Percentiles rank a stretch among this genome's conserved stretches.
These are phyloP conservation scores for Solanum gandarillasii DNA, from an alignment of 257 asterid genomes.

Conservation along the genomic window DNA sequence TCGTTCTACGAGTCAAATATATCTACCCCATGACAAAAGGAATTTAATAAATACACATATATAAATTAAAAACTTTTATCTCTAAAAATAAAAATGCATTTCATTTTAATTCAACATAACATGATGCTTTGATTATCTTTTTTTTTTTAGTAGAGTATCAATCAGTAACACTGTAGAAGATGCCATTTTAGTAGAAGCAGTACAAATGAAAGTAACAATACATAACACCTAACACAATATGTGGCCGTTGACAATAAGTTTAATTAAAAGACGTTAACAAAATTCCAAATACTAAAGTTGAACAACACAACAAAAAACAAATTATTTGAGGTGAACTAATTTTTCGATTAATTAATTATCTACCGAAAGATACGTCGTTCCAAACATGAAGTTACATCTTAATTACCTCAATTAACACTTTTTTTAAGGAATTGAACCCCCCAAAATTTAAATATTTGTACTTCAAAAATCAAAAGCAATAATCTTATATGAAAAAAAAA, in stretches of 20 bases:
- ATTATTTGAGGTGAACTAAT: background rate
- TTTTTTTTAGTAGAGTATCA: background rate
- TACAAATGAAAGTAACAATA: background rate
- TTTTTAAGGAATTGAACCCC: background rate
- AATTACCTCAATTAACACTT: background rate
- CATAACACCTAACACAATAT: background rate
- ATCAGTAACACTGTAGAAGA: background rate
- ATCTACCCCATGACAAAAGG: background rate
- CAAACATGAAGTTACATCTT: slow-evolving; percentile 1
- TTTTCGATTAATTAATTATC: background rate
- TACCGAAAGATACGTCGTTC: slow-evolving; percentile 2
- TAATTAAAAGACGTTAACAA: background rate
- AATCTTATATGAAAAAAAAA: background rate
- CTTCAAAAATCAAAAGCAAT: background rate
- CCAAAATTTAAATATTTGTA: background rate
- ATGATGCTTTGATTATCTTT: background rate
- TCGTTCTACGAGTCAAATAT: background rate
- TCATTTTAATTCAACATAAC: background rate
- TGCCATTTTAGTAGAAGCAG: background rate
- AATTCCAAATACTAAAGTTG: slow-evolving; percentile 4
- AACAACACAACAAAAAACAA: background rate
- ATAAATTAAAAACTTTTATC: background rate
- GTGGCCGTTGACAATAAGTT: background rate
- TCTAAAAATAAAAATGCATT: background rate
- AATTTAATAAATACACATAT: background rate